Evolutionary conservation across 352 stramenopile genomes (phyloP), one percentile per base, ranked within the genome.

Genomic region (Chrysophaeum taylorii): DNA sequence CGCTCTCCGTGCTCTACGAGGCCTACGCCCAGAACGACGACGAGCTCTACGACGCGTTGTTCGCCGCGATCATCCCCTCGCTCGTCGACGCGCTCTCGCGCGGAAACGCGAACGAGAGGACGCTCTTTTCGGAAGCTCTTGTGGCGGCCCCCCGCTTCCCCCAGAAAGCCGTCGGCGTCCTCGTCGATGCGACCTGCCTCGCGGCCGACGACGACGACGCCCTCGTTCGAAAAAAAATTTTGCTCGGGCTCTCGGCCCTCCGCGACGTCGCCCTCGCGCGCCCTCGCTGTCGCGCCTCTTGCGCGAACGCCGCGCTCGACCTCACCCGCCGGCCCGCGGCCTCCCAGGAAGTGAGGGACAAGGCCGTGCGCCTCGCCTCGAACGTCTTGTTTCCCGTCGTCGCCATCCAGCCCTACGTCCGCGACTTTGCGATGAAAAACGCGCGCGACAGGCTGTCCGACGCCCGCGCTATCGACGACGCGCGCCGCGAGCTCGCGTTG

Each of bases 311-410:
- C 16, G 27, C 5, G 1, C 35, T 66, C 33, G 5, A 25, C 12
- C 57, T 66, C 33, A 48, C 57, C 33, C 15, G 14, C 33, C 31
- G 57, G 4, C 16, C 5, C 9, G 57, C 41, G 12, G 57, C 45
- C 14, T 2, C 5, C 14, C 2, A 31, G 12, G 57, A 16, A 18
- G 57, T 66, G 57, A 31, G 57, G 2, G 57, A 66, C 14, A 66
- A 66, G 35, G 57, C 57, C 57, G 57, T 66, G 9, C 57, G 57
- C 33, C 57, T 66, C 1, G 57, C 57, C 33, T 45, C 57, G 57
- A 66, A 66, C 57, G 33, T 45, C 33, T n/a, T 66, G 2, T 66
- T 9, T 31, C 1, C 57, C 16, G 48, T 60, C 57, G 57, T 66
- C 12, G 57, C 35, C 1, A 2, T 43, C 57, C 2, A 27, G 57